Base-by-base conservation (phyloP, 768 basidiomycete species). In the Cubamyces sp. region DNA sequence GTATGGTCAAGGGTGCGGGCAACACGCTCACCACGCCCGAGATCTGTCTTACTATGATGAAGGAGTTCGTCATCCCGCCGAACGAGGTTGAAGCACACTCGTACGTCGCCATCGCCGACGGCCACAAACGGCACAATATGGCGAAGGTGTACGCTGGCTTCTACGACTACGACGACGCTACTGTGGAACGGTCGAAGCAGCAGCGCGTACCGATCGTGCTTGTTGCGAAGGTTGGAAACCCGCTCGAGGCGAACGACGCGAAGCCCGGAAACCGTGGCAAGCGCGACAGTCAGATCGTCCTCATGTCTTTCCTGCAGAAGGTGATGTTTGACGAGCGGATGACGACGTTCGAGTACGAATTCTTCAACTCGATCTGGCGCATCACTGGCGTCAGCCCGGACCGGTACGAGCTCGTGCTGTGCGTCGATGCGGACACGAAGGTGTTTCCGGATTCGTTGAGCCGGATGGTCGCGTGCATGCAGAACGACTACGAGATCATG, bases 251-350 rank as follows among this genome's bases (percentile, higher is more conserved):
- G n/a, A 84, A 78, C 71, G 96, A 98, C 61, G 68, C 91, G 23
- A 98, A 99, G 75, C 96, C 97, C 0, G 97, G 97, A 61, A 98
- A 99, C 76, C 89, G 97, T 74, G 97, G 97, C 50, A 99, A 98
- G 78, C 96, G 97, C 64, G 97, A 99, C 79, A 91, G 88, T 72
- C 97, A 99, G 76, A 96, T 99, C 69, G 90, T 99, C 53, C 80
- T 98, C 63, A 99, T 99, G 97, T 83, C 84, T 19, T 98, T 98
- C 83, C 80, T 98, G 73, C 97, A 99, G 76, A 98, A 97, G 75
- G 95, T 98, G 69, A 97, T 99, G 96, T 98, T 98, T 69, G 97
- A 99, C 76, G 97, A 99, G 79, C 87, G 97, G 54, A 98, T 99
- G 96, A 97, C 96, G 64, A 96, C 93, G 57, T 96, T 99, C 74